phyloP scores from a whole-genome alignment of 768 basidiomycete species.

The Lactarius evosmus region DNA sequence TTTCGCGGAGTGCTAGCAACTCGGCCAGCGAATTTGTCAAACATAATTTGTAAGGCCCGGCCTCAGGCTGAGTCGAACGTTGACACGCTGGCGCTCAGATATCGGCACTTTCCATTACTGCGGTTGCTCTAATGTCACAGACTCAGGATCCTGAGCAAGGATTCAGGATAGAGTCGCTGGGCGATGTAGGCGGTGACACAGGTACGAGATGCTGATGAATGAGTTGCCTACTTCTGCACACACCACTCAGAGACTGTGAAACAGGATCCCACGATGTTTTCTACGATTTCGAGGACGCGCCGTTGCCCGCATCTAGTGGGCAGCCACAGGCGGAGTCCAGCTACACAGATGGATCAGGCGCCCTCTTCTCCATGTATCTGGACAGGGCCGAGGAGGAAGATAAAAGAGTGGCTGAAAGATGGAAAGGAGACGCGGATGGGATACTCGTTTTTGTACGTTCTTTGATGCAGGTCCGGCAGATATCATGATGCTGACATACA shows the following conservation, averaged over 20 bases:
- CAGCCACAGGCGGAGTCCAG: background rate
- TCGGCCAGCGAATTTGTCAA: too few relatives aligned
- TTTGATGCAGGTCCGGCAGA: background rate
- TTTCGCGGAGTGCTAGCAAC: too few relatives aligned
- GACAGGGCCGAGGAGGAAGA: conserved; percentile 17
- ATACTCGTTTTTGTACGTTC: conserved; percentile 20
- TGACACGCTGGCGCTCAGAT: too few relatives aligned
- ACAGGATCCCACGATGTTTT: conserved; percentile 1
- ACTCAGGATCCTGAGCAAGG: background rate
- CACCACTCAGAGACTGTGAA: background rate
- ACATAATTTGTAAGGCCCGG: too few relatives aligned
- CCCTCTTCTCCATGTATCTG: conserved; percentile 23
- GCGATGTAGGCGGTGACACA: background rate
- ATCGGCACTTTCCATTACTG: background rate
- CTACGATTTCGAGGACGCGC: conserved; percentile 9
- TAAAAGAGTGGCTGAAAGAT: conserved; percentile 13
- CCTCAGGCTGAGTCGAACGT: too few relatives aligned
- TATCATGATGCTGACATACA: background rate
- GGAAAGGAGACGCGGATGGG: conserved; percentile 25
- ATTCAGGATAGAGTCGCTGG: background rate
- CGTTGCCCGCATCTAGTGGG: conserved; percentile 4
- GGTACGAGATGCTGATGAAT: conserved; percentile 1
- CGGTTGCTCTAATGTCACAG: background rate
- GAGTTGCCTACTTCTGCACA: background rate
- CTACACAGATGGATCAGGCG: conserved; percentile 8